These are phyloP conservation scores for Fraxinus sp. DNA, from an alignment of 305 asterid genomes.

Conservation along the genomic window DNA sequence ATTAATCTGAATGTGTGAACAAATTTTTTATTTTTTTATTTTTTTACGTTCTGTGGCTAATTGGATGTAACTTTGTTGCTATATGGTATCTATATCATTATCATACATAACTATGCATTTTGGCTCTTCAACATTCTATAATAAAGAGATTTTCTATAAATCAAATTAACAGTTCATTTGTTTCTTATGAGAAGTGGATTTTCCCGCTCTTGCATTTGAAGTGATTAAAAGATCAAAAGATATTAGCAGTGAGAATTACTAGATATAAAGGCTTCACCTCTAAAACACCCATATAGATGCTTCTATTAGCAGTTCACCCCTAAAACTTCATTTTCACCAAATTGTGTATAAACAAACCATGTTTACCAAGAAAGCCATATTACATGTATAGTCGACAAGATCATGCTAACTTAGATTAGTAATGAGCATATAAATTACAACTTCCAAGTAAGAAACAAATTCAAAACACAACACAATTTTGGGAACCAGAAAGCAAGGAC, in stretches of 20 bases:
- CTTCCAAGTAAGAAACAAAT: neutral
- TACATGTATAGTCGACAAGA: neutral
- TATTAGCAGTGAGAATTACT: neutral
- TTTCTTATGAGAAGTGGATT: neutral
- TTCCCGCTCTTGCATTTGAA: neutral
- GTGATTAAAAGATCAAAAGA: neutral
- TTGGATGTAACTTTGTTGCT: neutral
- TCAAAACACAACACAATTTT: neutral
- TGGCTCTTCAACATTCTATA: neutral
- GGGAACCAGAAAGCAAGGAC: neutral
- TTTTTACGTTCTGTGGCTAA: neutral
- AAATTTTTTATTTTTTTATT: neutral
- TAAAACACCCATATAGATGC: neutral
- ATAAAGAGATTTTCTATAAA: neutral
- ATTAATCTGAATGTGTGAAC: neutral
- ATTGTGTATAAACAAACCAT: neutral
- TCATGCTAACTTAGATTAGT: neutral
- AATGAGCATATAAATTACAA: neutral
- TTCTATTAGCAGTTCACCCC: neutral
- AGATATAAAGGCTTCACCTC: neutral
- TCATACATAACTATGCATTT: neutral
- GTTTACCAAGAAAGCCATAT: neutral
- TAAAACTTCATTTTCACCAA: neutral
- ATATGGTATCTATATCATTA: neutral
- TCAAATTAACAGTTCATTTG: neutral